Evolutionary conservation across 176 grass and related monocot genomes (phyloP), one percentile per base, ranked within the genome.

Genomic region (Secale cereale): DNA sequence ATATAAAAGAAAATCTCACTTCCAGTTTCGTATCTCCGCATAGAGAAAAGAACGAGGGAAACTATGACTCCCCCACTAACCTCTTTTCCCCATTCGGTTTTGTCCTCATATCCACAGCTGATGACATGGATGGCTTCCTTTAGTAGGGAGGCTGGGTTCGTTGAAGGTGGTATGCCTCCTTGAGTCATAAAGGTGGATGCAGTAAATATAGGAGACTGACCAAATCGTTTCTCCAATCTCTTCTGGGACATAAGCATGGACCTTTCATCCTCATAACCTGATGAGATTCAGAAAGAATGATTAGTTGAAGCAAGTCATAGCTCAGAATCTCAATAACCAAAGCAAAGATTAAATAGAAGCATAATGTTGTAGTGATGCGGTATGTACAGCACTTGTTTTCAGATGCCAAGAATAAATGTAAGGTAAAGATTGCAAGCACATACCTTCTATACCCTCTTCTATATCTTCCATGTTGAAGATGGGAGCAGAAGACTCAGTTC

Each of bases 391-490:
- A 11, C 41, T 37, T 83, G 6, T 60, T 65, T 6, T 70, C 8
- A 74, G 29, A 52, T 74, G 12, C n/a, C 54, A 68, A 46, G 68
- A 29, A 60, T 62, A 74, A 29, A 74, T 63, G 25, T 61, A 79
- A 83, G 33, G 4, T 75, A 76, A 60, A 33, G 76, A 50, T 54
- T 56, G 52, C 63, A 84, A 85, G 60, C 20, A 76, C 87, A 74
- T 46, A 99, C 97, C 97, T 91, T 99, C 97, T 86, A 94, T 87
- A 25, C 97, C 97, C 84, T 99, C 97, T 71, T 99, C 97, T 36
- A 99, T 96, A 78, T 99, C 97, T 65, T 99, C 97, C 97, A 99
- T 99, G 89, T 99, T 99, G 71, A 99, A 99, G 85, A 99, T 99
- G 39, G 97, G 97, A 77, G 91, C 89, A 77, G 94, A 94, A 80